Evolutionary conservation across 768 basidiomycete genomes (phyloP).

Genomic region (Asterophora parasitica): DNA sequence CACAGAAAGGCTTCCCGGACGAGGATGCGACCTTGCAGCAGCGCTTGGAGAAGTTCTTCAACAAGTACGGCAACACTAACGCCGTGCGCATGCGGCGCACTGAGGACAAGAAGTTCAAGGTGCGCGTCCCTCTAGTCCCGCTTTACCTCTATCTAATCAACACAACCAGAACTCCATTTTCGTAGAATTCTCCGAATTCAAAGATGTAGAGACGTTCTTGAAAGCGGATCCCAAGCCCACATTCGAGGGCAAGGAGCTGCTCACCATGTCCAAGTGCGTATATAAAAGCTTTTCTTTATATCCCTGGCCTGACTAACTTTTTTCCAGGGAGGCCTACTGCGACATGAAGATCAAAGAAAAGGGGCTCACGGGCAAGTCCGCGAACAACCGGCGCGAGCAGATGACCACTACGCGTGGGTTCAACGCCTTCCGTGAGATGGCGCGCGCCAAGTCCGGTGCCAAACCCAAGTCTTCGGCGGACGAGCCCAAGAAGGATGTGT

Average conservation of each 20-base stretch:
- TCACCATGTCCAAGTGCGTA: conserved; percentile 84
- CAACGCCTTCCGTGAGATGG: conserved; percentile 76
- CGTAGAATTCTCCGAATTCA: conserved; percentile 75
- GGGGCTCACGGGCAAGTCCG: conserved; percentile 73
- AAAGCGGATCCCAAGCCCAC: conserved; percentile 76
- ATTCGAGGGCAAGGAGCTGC: conserved; percentile 70
- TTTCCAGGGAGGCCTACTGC: conserved; percentile 72
- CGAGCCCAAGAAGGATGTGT: conserved; percentile 50
- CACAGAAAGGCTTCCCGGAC: conserved; percentile 86
- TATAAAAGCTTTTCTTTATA: neutral
- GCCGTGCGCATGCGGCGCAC: conserved; percentile 89
- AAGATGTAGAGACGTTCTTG: conserved; percentile 69
- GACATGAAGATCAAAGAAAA: conserved; percentile 97
- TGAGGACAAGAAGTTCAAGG: conserved; percentile 85
- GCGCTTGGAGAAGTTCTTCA: conserved; percentile 76
- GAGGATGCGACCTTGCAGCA: conserved; percentile 60
- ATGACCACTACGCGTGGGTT: conserved; percentile 56
- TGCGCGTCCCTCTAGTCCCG: conserved; percentile 18
- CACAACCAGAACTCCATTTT: conserved; percentile 79
- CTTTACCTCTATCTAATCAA: neutral
- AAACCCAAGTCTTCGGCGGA: conserved; percentile 19
- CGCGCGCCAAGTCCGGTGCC: conserved; percentile 28
- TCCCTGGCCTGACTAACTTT: neutral
- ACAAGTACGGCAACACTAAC: conserved; percentile 68
- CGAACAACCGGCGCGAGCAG: conserved; percentile 51